These are phyloP conservation scores for Chaetomium fimeti DNA, from an alignment of 495 filamentous ascomycete species.

Conservation along the genomic window DNA sequence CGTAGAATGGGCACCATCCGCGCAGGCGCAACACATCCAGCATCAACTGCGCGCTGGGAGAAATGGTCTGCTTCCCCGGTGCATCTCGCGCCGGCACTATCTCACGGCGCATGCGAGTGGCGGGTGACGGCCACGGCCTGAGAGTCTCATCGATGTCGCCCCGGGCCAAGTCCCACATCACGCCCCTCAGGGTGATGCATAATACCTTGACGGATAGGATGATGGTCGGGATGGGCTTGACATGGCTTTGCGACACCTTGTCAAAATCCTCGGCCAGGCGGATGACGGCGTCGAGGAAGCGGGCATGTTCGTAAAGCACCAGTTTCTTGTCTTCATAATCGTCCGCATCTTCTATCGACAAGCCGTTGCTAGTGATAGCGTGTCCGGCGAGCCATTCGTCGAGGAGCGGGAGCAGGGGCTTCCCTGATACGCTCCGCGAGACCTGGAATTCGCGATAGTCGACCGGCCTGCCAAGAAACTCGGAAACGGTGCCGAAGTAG, in stretches of 20 bases:
- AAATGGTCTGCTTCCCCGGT: slow-evolving; percentile 9
- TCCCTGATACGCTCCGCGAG: slow-evolving; percentile 22
- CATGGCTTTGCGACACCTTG: slow-evolving; percentile 27
- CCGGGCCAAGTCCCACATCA: slow-evolving; percentile 25
- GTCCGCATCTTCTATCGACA: not conserved
- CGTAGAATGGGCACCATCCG: slow-evolving; percentile 29
- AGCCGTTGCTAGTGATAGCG: slow-evolving; percentile 1
- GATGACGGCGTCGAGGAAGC: slow-evolving; percentile 27
- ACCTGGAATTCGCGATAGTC: slow-evolving; percentile 27
- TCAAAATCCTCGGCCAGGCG: slow-evolving; percentile 30
- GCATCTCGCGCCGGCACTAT: slow-evolving; percentile 18
- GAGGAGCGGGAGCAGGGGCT: slow-evolving; percentile 23
- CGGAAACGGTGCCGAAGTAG: slow-evolving; percentile 31
- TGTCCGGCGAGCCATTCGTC: slow-evolving; percentile 24
- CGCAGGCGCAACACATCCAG: slow-evolving; percentile 27
- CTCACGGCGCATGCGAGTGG: slow-evolving; percentile 16
- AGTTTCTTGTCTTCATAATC: slow-evolving; percentile 11
- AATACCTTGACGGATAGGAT: slow-evolving; percentile 32
- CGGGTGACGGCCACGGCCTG: slow-evolving; percentile 22
- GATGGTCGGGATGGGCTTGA: slow-evolving; percentile 29
- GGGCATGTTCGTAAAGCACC: slow-evolving; percentile 23
- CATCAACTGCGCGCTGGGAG: slow-evolving; percentile 27
- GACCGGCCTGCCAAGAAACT: slow-evolving; percentile 30
- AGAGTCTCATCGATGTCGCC: slow-evolving; percentile 18
- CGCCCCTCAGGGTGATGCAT: slow-evolving; percentile 23